Base-by-base conservation (phyloP, 805 yeast genomes). In the Pichia paraexigua region DNA sequence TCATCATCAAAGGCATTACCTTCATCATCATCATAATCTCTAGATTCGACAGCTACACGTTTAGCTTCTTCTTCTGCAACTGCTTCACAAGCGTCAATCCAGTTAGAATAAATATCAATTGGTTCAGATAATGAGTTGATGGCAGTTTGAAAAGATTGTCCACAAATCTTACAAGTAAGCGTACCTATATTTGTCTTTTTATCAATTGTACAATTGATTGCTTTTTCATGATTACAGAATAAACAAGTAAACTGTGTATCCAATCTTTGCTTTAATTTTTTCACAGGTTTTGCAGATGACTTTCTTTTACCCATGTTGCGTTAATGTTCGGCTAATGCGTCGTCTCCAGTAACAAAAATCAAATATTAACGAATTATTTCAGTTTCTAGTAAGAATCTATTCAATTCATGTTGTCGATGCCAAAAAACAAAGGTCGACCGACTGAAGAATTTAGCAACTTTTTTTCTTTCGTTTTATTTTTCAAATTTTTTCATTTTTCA, bases 21-120 rank as follows among this genome's bases (percentile, higher is more conserved):
- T 9, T 15, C 40, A 11, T 49, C 52, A 40, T 35, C 48, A 15
- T 48, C 50, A 32, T 42, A 41, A 44, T 53, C 63, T 22, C 49
- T 53, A n/a, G 45, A 43, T n/a, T 51, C 56, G 20, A 42, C 51
- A 11, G 52, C 56, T 10, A 50, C 58, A 9, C 40, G 43, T 44
- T 58, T 57, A 10, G 55, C 60, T 45, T 60, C 65, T 71, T 84
- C 88, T 58, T 85, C 87, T 0, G 92, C 94, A 48, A 87, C 85
- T 35, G 87, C 89, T 61, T 86, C 95, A 69, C 92, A 87, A 1
- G 98, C 98, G 72, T 92, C 99, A 49, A 89, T 89, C 99, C 99
- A 92, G 66, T 92, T 98, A 46, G 95, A 85, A 65, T 92, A 92
- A 17, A 92, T 86, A 69, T 92, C 99, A 42, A 92, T 90, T 0